phyloP scores from a whole-genome alignment of 495 filamentous ascomycete species.

The Cetradonia linearis region DNA sequence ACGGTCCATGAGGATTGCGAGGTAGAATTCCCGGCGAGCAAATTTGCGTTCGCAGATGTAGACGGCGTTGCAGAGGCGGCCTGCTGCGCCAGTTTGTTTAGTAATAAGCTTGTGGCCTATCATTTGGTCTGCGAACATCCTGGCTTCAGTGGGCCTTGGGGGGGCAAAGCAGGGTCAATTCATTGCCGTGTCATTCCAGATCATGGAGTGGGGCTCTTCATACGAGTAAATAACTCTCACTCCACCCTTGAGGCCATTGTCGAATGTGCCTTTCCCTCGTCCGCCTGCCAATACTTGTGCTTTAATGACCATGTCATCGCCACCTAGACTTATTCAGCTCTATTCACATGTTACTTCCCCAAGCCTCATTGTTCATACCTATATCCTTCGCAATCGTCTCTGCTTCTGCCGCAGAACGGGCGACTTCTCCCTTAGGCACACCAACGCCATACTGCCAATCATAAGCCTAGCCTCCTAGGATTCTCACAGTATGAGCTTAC shows the following conservation, averaged over 20 bases:
- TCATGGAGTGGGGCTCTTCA: conserved; percentile 25
- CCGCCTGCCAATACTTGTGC: conserved; percentile 97
- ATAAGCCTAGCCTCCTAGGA: conserved; percentile 19
- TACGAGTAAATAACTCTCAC: conserved; percentile 96
- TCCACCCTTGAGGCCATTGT: conserved; percentile 97
- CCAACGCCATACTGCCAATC: conserved; percentile 74
- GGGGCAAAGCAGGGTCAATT: neutral
- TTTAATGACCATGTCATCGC: conserved; percentile 98
- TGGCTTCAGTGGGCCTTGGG: conserved; percentile 64
- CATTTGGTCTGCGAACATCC: conserved; percentile 98
- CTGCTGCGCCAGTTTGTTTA: conserved; percentile 90
- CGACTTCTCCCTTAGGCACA: conserved; percentile 79
- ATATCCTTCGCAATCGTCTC: conserved; percentile 84
- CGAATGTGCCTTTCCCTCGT: conserved; percentile 91
- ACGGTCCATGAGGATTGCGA: conserved; percentile 96
- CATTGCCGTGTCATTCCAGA: conserved; percentile 21
- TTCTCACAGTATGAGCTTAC: conserved; percentile 39
- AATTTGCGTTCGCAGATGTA: conserved; percentile 99
- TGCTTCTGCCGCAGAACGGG: conserved; percentile 72
- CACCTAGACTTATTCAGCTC: conserved; percentile 40
- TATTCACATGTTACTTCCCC: neutral
- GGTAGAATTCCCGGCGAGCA: conserved; percentile 96
- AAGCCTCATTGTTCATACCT: conserved; percentile 38
- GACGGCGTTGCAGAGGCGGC: conserved; percentile 88
- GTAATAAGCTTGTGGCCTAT: conserved; percentile 99